Conservation (phyloP, 805 yeast species). For the Yarrowia sp. region DNA sequence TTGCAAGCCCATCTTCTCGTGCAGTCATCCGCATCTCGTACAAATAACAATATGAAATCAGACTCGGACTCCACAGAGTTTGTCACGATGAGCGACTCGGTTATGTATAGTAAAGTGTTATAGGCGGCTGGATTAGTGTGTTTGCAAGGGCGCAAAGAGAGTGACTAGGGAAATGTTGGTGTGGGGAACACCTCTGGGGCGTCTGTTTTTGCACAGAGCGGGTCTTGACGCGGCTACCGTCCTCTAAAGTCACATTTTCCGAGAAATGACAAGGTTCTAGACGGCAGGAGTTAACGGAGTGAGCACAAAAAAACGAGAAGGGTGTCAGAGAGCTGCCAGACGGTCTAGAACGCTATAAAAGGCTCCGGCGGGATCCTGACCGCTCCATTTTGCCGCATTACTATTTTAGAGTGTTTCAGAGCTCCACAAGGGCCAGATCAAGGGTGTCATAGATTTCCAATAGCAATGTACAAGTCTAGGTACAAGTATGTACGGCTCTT, state of each 20-base stretch:
- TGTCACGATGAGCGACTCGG: slow-evolving; percentile 4
- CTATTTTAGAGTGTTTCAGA: neutral
- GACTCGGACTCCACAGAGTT: neutral
- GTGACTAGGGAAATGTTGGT: neutral
- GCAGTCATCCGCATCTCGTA: neutral
- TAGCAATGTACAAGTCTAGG: no score
- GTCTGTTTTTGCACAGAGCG: no score
- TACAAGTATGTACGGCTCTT: no score
- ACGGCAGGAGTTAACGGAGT: slow-evolving; percentile 19
- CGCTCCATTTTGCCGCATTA: neutral
- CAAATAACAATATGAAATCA: neutral
- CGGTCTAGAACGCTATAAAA: neutral
- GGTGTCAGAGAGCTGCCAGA: neutral
- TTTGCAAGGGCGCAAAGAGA: neutral
- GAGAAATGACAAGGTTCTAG: slow-evolving; percentile 11
- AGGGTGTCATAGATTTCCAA: no score
- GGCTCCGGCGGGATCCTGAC: neutral
- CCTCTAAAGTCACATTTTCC: neutral
- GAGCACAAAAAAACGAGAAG: neutral
- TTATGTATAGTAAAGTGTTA: neutral
- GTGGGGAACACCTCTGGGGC: no score
- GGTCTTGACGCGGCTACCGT: neutral
- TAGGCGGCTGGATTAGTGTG: neutral
- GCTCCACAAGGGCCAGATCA: no score
- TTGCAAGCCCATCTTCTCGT: neutral